phyloP scores from a whole-genome alignment of 2,329 filamentous ascomycete species.

The Fusarium tricinctum region DNA sequence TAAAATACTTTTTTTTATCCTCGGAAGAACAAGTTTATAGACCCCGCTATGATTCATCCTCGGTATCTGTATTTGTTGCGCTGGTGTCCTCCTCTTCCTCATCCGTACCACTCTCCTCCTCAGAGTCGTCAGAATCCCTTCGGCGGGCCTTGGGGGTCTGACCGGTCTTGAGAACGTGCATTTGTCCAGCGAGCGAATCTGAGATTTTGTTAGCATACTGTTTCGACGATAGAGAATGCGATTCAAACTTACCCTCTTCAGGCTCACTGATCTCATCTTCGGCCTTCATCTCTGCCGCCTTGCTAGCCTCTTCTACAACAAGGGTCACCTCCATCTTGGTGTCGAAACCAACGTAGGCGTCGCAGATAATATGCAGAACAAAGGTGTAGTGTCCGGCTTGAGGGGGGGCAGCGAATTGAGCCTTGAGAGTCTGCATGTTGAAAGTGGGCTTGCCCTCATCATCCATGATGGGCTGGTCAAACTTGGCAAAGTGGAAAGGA shows the following conservation, averaged over 20 bases:
- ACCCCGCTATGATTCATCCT: conserved; percentile 66
- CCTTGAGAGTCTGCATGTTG: conserved; percentile 95
- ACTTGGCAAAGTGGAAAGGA: conserved; percentile 93
- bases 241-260: conserved; percentile 82
- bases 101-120: conserved; percentile 84
- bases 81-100: conserved; percentile 78
- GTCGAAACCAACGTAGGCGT: conserved; percentile 95
- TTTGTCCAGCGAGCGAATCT: conserved; percentile 93
- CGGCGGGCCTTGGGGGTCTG: conserved; percentile 70
- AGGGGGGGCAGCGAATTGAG: conserved; percentile 95
- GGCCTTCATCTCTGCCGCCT: conserved; percentile 82
- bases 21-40: conserved; percentile 13
- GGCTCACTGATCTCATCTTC: conserved; percentile 98
- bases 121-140: conserved; percentile 70
- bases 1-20: conserved; percentile 31
- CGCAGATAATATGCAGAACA: conserved; percentile 92
- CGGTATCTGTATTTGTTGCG: conserved; percentile 77
- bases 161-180: conserved; percentile 86
- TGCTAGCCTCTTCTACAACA: conserved; percentile 88
- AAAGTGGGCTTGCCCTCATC: conserved; percentile 88
- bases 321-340: conserved; percentile 91
- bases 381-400: conserved; percentile 95
- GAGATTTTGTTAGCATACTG: conserved; percentile 45
- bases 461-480: conserved; percentile 89
- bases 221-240: not conserved